Evolutionary conservation across 148 eudicot genomes (phyloP).

Genomic region (Fagopyrum homotropicum): DNA sequence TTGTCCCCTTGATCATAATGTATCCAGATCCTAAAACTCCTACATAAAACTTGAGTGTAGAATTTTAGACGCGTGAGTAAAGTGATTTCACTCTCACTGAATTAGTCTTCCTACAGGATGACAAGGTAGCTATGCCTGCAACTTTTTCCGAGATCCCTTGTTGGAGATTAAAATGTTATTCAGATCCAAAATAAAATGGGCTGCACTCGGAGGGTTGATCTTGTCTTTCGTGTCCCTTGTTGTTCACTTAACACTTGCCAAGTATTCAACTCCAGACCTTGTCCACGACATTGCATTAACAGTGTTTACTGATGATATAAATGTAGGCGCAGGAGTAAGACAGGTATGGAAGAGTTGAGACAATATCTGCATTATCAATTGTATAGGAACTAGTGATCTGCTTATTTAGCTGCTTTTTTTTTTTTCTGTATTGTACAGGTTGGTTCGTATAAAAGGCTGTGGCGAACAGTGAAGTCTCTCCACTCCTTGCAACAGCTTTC

Average conservation of each 20-base stretch:
- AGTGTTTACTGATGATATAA: constrained; percentile 46
- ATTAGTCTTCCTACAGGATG: constrained; percentile 8
- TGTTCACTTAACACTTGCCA: constrained; percentile 60
- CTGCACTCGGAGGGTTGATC: constrained; percentile 55
- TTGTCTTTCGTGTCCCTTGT: constrained; percentile 50
- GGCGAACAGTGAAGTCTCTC: constrained; percentile 60
- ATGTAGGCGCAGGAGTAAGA: constrained; percentile 23
- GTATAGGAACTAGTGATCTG: not conserved
- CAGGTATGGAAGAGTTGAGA: constrained; percentile 29
- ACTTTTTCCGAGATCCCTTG: not conserved
- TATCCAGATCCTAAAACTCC: not conserved
- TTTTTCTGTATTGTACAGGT: constrained; percentile 38
- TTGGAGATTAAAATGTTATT: constrained; percentile 40
- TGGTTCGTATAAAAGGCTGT: constrained; percentile 51
- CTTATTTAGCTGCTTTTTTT: constrained; percentile 4
- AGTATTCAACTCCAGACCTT: constrained; percentile 46
- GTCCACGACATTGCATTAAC: constrained; percentile 30
- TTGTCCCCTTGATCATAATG: not conserved
- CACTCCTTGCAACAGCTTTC: constrained; percentile 78
- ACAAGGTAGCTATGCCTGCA: constrained; percentile 14
- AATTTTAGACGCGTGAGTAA: not conserved
- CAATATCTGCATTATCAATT: not conserved
- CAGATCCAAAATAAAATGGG: constrained; percentile 78
- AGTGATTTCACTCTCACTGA: not conserved
- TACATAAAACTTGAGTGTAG: not conserved